Evolutionary conservation across 306 rosid genomes (phyloP), one percentile per base, ranked within the genome.

Genomic region (Hippophae tibetana): DNA sequence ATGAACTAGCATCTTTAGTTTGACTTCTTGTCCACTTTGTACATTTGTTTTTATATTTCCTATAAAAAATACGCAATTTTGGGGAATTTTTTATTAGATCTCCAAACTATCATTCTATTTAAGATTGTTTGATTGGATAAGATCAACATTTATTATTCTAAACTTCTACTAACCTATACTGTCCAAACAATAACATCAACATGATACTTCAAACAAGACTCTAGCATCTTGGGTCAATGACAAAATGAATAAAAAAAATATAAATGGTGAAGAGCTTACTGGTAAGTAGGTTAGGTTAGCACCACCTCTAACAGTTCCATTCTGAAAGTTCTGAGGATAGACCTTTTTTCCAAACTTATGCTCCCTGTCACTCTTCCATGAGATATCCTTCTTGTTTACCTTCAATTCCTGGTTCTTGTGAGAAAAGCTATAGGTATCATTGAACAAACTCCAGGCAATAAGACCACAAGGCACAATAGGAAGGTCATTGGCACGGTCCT

Each of bases 391-490:
- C 86, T 87, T 92, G 85, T 87, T 87, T 70, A 92, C 81, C 0
- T 18, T 3, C 60, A 83, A 74, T 42, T 12, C 38, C 53, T 47
- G 58, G 54, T 52, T 63, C 51, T 70, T 68, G 56, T 69, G 81
- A 1, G 95, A 49, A 76, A 92, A 87, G 61, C 0, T 44, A 68
- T 92, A 92, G 1, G 98, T 92, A 68, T 92, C 98, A 10, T 92
- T 92, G 74, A 92, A 92, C 86, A 92, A 69, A 62, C 98, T 92
- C 98, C 98, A 92, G 42, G 98, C 98, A 27, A 92, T 87, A 50
- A 92, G 96, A 75, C 98, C 98, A 72, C 98, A 92, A 43, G 98
- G 98, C 65, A 92, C 75, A 58, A 92, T 75, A 48, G 81, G 63
- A 8, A 0, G 10, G 48, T 82, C 89, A 49, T 76, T 52, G 31